phyloP scores from a whole-genome alignment of 106 monocot genomes.

The Dendrobium chrysotoxum region DNA sequence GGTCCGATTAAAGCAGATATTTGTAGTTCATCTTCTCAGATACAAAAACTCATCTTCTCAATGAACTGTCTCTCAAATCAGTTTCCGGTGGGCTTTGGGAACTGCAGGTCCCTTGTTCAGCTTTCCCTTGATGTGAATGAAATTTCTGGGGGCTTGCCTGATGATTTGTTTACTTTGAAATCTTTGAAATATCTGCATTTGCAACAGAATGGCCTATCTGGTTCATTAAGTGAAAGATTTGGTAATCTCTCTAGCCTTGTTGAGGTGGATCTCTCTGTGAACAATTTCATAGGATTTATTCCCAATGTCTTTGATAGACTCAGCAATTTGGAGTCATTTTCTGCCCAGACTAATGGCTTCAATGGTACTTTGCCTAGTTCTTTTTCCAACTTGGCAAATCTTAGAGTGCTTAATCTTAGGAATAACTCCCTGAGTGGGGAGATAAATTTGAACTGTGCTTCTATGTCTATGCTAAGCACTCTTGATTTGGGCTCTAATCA shows the following conservation, averaged over 20 bases:
- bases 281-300: slow-evolving; percentile 34
- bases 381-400: slow-evolving; percentile 25
- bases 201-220: slow-evolving; percentile 38
- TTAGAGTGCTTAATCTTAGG: slow-evolving; percentile 33
- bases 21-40: slow-evolving; percentile 22
- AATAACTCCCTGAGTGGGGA: slow-evolving; percentile 51
- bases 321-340: slow-evolving; percentile 28
- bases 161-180: slow-evolving; percentile 38
- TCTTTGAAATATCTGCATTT: slow-evolving; percentile 27
- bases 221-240: slow-evolving; percentile 20
- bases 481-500: slow-evolving; percentile 47
- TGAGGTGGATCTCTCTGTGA: slow-evolving; percentile 46
- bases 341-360: slow-evolving; percentile 22
- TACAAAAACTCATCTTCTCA: slow-evolving; percentile 37
- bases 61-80: slow-evolving; percentile 35
- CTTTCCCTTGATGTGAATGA: slow-evolving; percentile 33
- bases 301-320: slow-evolving; percentile 37
- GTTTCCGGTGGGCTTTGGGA: slow-evolving; percentile 34
- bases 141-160: slow-evolving; percentile 39
- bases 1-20: slow-evolving; percentile 8
- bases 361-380: slow-evolving; percentile 38
- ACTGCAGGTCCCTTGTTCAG: slow-evolving; percentile 32
- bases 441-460: slow-evolving; percentile 29
- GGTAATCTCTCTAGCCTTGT: slow-evolving; percentile 45
- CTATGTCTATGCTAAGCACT: slow-evolving; percentile 23